Base-by-base conservation (phyloP, 1,284 basidiomycete species). In the Stereum hirsutum region DNA sequence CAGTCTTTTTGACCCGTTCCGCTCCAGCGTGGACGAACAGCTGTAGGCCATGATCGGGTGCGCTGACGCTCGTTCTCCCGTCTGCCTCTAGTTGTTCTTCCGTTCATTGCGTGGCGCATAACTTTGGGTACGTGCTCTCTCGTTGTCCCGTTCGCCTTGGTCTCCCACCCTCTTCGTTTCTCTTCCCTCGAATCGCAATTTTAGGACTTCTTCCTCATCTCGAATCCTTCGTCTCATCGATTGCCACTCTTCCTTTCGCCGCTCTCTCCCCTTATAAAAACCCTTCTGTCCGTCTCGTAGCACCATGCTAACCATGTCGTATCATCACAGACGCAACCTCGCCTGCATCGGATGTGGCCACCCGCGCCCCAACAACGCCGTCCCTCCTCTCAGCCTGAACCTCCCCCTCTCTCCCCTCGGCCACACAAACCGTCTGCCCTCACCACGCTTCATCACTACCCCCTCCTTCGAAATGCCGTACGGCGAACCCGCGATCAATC, bases 331-430 rank as follows among this genome's bases (percentile, higher is more conserved):
- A 48, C 81, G 85, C 45, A 88, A 88, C 59, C 53, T 76, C 33
- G 63, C 72, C 20, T 88, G 84, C 63, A 83, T 85, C 52, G 79
- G 77, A 31, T 88, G 85, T 54, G 81, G 81, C 47, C 73, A 66
- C 53, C 70, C 80, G 23, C 72, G 82, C 43, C 63, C 69, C 14
- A 55, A 62, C 30, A 62, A 57, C 42, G 57, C 57, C 46, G n/a
- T n/a, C n/a, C n/a, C n/a, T n/a, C 46, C 57, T 27, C 45, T 26
- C 15, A 21, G 45, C 24, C 21, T 36, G 5, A 27, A 39, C 40
- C 60, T 30, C 48, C 62, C 10, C 49, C 57, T 39, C 61, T 55
- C 32, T 55, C 54, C 38, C 62, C 11, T 19, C 23, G 19, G 40
- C 11, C 32, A 33, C 14, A 23, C 45, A 17, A 36, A 39, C 20